Base-by-base conservation (phyloP, 164 flowering plant genomes). In the Tetrastigma voinierianum region DNA sequence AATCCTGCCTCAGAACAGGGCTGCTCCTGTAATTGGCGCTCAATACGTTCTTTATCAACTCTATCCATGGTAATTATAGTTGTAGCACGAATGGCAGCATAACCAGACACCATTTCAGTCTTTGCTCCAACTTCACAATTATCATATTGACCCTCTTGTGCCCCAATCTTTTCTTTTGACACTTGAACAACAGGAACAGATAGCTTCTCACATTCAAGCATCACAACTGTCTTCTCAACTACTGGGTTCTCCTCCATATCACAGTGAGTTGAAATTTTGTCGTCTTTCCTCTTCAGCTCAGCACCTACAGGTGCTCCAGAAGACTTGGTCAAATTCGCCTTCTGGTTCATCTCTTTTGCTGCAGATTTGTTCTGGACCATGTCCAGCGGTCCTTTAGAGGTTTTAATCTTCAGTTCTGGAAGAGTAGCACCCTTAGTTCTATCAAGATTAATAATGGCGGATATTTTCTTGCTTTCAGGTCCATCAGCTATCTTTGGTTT, bases 151-250 rank as follows among this genome's bases (percentile, higher is more conserved):
- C 54, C 72, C 32, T 67, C 72, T 51, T 51, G 60, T n/a, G 21
- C 32, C 32, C 65, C 74, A 16, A 40, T 20, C 61, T 60, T 80
- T 67, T 71, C 83, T 61, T 69, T 78, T n/a, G 78, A 71, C 56
- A 69, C 65, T 21, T 67, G 77, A 18, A 56, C 54, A 51, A 53
- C 40, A 20, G 82, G 75, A 73, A 65, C 40, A 4, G 82, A 66
- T 13, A 81, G 76, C 71, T 74, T 88, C 74, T 84, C 87, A 68
- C 70, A 59, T 77, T 89, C 99, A 2, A 86, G 89, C 74, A 82
- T 79, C 74, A 91, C 86, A 66, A 90, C 89, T 58, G 78, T 85
- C 76, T 95, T 92, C 71, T 95, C 98, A 75, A 90, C 69, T 14
- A 90, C 78, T 49, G 80, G 69, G 68, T 79, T 83, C 49, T 81